These are phyloP conservation scores for Eruca vesicaria DNA, from an alignment of 441 rosid species.

Conservation along the genomic window DNA sequence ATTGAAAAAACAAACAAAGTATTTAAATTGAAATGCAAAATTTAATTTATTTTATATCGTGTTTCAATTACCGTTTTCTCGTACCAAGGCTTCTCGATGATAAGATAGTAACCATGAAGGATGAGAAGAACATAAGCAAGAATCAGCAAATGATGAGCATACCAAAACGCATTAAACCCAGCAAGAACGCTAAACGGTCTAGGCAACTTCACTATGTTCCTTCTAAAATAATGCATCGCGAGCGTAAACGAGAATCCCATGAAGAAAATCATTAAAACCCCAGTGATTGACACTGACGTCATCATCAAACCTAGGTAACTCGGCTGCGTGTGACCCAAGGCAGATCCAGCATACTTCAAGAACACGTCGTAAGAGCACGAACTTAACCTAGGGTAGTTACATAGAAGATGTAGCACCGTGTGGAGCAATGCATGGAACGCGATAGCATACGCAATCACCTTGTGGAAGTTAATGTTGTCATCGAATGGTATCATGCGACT, in stretches of 20 bases:
- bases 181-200: constrained; percentile 60
- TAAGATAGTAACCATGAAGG: constrained; percentile 72
- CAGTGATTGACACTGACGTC: constrained; percentile 56
- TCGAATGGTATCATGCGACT: constrained; percentile 66
- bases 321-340: constrained; percentile 57
- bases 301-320: constrained; percentile 50
- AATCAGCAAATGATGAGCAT: constrained; percentile 77
- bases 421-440: constrained; percentile 51
- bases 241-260: constrained; percentile 70
- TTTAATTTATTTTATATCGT: neutral
- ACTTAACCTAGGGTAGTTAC: constrained; percentile 61
- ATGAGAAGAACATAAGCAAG: constrained; percentile 64
- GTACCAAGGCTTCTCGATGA: constrained; percentile 63
- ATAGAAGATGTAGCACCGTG: constrained; percentile 54
- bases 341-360: constrained; percentile 42
- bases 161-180: constrained; percentile 93
- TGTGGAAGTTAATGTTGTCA: constrained; percentile 88
- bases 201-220: constrained; percentile 64
- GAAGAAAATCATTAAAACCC: constrained; percentile 49
- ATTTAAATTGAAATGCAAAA: neutral
- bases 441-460: constrained; percentile 52
- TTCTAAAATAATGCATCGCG: constrained; percentile 65
- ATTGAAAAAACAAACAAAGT: neutral
- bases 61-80: constrained; percentile 53
- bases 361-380: constrained; percentile 45